A percentile compares a stretch with the other conserved stretches of the same genome.
These are phyloP conservation scores for Luffa acutangula DNA, from an alignment of 306 rosid species.

Conservation along the genomic window DNA sequence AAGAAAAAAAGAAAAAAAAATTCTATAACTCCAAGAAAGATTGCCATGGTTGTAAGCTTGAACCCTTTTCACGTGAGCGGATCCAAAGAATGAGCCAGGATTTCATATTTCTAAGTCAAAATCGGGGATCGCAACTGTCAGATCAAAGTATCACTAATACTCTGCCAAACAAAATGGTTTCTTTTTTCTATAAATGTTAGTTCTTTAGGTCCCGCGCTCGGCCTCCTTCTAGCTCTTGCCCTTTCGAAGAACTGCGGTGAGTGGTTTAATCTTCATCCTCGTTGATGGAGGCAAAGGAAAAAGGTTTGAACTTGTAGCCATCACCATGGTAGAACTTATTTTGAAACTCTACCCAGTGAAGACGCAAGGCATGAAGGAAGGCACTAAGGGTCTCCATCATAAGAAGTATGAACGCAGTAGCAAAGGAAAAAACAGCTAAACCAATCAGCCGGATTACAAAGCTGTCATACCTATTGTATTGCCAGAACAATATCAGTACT, in stretches of 20 bases:
- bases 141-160: slow-evolving; percentile 8
- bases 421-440: slow-evolving; percentile 81
- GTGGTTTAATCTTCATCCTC: slow-evolving; percentile 72
- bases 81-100: slow-evolving; percentile 37
- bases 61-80: slow-evolving; percentile 19
- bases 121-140: slow-evolving; percentile 17
- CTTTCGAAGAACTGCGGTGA: background rate
- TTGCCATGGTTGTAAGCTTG: slow-evolving; percentile 13
- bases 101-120: slow-evolving; percentile 20
- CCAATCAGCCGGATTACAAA: slow-evolving; percentile 71
- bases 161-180: slow-evolving; percentile 13
- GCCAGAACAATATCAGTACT: slow-evolving; percentile 15
- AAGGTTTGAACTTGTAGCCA: slow-evolving; percentile 92
- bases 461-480: slow-evolving; percentile 81
- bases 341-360: slow-evolving; percentile 99
- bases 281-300: slow-evolving; percentile 58
- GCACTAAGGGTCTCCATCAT: slow-evolving; percentile 99
- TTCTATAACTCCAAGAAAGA: background rate
- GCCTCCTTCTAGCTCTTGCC: background rate
- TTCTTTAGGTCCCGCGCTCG: background rate
- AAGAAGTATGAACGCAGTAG: slow-evolving; percentile 93
- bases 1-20: background rate
- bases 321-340: slow-evolving; percentile 91
- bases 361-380: slow-evolving; percentile 98
- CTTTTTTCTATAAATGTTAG: slow-evolving; percentile 8